Evolutionary conservation across 495 filamentous ascomycete genomes (phyloP).

Genomic region (Penicillium samsonianum): DNA sequence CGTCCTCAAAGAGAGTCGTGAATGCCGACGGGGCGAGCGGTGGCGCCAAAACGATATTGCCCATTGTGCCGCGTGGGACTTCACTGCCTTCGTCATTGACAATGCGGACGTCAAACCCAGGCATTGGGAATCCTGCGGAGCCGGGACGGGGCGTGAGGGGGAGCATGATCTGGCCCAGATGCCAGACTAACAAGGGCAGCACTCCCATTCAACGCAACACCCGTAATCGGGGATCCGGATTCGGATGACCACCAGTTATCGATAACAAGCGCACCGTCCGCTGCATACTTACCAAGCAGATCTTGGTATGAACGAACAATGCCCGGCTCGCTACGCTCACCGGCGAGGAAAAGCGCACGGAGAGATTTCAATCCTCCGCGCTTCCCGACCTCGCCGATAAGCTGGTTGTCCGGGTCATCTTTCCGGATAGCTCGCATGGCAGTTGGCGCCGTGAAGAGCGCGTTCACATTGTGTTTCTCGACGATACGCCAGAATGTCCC

Average conservation of each 20-base stretch:
- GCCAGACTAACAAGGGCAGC: conserved; percentile 25
- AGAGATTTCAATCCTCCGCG: conserved; percentile 68
- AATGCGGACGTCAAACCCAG: conserved; percentile 82
- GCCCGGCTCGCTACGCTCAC: conserved; percentile 84
- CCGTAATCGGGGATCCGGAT: conserved; percentile 86
- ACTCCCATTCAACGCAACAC: conserved; percentile 59
- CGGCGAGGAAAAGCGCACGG: conserved; percentile 78
- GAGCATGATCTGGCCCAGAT: conserved; percentile 18
- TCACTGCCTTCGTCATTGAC: conserved; percentile 78
- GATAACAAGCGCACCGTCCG: conserved; percentile 65
- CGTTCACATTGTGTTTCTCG: conserved; percentile 80
- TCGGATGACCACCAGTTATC: conserved; percentile 99
- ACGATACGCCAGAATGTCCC: conserved; percentile 86
- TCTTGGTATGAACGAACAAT: conserved; percentile 79
- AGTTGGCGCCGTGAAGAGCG: conserved; percentile 82
- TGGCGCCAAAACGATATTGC: conserved; percentile 83
- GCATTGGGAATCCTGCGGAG: conserved; percentile 85
- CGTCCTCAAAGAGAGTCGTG: conserved; percentile 80
- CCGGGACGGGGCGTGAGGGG: conserved; percentile 71
- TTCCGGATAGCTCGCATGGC: conserved; percentile 84
- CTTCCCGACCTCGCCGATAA: conserved; percentile 60
- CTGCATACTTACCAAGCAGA: conserved; percentile 64
- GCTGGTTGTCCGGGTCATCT: conserved; percentile 74
- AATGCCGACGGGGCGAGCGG: conserved; percentile 86
- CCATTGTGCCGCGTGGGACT: conserved; percentile 70